Evolutionary conservation across 1,284 basidiomycete species (phyloP).

Genomic region (Hypsizygus ulmarius): DNA sequence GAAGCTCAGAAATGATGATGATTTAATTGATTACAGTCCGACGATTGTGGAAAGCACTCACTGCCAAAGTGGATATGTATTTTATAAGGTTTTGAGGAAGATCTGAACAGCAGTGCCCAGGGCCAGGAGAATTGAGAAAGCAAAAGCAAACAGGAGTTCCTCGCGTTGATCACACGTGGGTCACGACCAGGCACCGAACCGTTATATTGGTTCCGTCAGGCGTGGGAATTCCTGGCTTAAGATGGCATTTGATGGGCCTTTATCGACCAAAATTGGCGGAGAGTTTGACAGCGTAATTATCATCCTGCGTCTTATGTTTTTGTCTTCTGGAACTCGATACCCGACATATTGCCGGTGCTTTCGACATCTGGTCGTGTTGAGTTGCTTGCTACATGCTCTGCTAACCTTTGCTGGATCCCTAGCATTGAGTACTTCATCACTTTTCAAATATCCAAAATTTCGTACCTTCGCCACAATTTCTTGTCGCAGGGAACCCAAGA

Average conservation of each 20-base stretch:
- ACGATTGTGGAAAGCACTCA: too few species aligned
- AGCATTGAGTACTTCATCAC: constrained; percentile 1
- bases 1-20: too few species aligned
- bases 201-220: constrained; percentile 10
- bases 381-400: neutral
- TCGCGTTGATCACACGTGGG: constrained; percentile 15
- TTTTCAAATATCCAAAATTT: constrained; percentile 5
- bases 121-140: too few species aligned
- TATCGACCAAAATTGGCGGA: constrained; percentile 18
- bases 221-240: constrained; percentile 16
- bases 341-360: constrained; percentile 19
- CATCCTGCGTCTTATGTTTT: constrained; percentile 19
- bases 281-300: constrained; percentile 21
- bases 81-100: too few species aligned
- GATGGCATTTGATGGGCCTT: constrained; percentile 5
- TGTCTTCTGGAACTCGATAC: constrained; percentile 13
- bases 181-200: constrained; percentile 20
- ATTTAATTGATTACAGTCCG: too few species aligned
- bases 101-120: too few species aligned
- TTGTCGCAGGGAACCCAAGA: constrained; percentile 7
- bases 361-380: neutral
- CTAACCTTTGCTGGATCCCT: neutral
- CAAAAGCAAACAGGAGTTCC: too few species aligned
- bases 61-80: too few species aligned
- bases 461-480: constrained; percentile 3